Percentiles rank a stretch among this genome's conserved stretches.
These are phyloP conservation scores for Cercospora sojina DNA, from an alignment of 2,329 filamentous ascomycete species.

Conservation along the genomic window DNA sequence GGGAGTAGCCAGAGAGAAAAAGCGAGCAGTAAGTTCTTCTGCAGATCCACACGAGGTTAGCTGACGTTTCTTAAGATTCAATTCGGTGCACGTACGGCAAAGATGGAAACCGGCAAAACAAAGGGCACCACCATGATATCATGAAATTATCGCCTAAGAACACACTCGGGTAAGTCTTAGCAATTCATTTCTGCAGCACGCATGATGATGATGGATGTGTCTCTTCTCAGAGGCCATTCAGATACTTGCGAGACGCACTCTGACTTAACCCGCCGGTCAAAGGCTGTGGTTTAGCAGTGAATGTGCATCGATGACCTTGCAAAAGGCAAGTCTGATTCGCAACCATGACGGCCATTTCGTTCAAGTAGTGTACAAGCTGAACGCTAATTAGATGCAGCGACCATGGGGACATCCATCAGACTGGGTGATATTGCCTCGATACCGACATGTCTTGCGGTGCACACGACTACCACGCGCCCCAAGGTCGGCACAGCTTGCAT, in stretches of 20 bases:
- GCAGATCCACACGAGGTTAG: neutral
- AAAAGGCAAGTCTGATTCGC: slow-evolving; percentile 37
- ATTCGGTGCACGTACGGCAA: slow-evolving; percentile 46
- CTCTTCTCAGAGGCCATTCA: slow-evolving; percentile 26
- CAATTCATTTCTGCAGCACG: neutral
- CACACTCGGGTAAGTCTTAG: neutral
- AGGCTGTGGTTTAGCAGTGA: slow-evolving; percentile 30
- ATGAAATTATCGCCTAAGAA: slow-evolving; percentile 24
- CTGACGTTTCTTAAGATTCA: slow-evolving; percentile 39
- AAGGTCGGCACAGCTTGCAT: neutral
- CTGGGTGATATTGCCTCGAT: neutral
- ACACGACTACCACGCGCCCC: neutral
- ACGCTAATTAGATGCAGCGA: neutral
- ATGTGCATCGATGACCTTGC: slow-evolving; percentile 28
- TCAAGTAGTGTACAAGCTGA: neutral
- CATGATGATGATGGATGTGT: slow-evolving; percentile 30
- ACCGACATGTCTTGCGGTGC: neutral
- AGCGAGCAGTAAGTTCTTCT: slow-evolving; percentile 68
- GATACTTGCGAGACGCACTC: slow-evolving; percentile 36
- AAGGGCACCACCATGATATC: slow-evolving; percentile 49
- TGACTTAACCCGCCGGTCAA: slow-evolving; percentile 29
- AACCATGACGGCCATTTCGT: neutral
- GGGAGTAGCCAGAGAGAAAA: slow-evolving; percentile 79
- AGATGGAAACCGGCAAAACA: slow-evolving; percentile 51
- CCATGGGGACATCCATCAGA: neutral